phyloP scores from a whole-genome alignment of 768 basidiomycete genomes.

The Lepiota subincarnata region DNA sequence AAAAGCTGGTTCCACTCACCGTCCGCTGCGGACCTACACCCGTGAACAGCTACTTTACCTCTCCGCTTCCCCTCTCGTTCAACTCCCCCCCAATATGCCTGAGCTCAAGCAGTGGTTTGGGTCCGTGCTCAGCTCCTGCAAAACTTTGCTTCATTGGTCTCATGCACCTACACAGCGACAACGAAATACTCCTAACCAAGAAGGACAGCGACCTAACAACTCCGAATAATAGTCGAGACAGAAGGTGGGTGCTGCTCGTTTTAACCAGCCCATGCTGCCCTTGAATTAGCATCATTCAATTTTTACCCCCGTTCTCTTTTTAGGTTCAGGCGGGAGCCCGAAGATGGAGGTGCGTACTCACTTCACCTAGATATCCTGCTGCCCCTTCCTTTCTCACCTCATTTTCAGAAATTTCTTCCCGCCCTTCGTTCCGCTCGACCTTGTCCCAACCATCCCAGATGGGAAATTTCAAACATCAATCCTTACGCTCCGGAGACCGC shows the following conservation, averaged over 20 bases:
- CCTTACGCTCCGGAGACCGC: constrained; percentile 64
- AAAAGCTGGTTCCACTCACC: constrained; percentile 21
- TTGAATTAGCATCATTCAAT: constrained; percentile 12
- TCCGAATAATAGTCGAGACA: constrained; percentile 54
- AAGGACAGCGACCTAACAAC: constrained; percentile 65
- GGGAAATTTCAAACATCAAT: constrained; percentile 91
- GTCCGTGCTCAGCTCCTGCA: constrained; percentile 38
- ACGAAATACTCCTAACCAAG: constrained; percentile 60
- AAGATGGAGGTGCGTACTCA: constrained; percentile 57
- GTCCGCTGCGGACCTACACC: constrained; percentile 62
- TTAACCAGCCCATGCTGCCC: not conserved
- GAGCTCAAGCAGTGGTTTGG: constrained; percentile 86
- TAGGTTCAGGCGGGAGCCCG: constrained; percentile 74
- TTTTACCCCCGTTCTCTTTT: constrained; percentile 14
- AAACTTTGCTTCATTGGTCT: constrained; percentile 22
- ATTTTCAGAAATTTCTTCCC: constrained; percentile 43
- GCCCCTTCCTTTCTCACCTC: constrained; percentile 9
- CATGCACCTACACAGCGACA: constrained; percentile 43
- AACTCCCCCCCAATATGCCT: constrained; percentile 72
- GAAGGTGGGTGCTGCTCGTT: constrained; percentile 45
- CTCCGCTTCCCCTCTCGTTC: constrained; percentile 71
- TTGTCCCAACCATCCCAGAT: constrained; percentile 85
- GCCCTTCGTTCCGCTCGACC: constrained; percentile 68
- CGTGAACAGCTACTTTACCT: constrained; percentile 65
- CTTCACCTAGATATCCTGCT: not conserved